Conservation (phyloP, 2,329 filamentous ascomycete genomes). For the Tetracladium maxilliforme region DNA sequence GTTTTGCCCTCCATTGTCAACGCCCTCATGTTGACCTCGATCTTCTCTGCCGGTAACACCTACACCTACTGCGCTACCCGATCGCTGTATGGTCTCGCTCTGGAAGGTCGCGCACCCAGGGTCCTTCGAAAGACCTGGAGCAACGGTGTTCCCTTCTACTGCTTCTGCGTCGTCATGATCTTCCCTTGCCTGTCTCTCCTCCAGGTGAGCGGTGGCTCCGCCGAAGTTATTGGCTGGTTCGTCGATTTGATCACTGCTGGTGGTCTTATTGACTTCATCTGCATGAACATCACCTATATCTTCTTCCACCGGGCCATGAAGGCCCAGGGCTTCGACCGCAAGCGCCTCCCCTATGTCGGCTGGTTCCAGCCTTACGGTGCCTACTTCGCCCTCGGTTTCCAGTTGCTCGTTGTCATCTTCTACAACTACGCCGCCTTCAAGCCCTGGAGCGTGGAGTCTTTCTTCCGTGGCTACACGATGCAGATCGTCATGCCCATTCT, state of each 20-base stretch:
- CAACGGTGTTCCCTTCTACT: conserved; percentile 45
- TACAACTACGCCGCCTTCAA: conserved; percentile 66
- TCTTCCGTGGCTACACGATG: too few species aligned
- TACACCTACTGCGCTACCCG: conserved; percentile 54
- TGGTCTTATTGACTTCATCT: conserved; percentile 45
- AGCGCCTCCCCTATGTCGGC: conserved; percentile 33
- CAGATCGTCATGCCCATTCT: conserved; percentile 42
- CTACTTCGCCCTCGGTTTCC: conserved; percentile 39
- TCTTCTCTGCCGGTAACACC: conserved; percentile 45
- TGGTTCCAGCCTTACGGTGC: conserved; percentile 46
- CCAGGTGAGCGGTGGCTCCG: conserved; percentile 28
- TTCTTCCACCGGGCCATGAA: conserved; percentile 38
- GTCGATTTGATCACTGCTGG: conserved; percentile 51
- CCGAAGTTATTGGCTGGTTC: conserved; percentile 50
- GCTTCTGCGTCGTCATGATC: conserved; percentile 35
- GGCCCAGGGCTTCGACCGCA: conserved; percentile 35
- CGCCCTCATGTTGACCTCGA: conserved; percentile 50
- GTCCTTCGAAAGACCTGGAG: conserved; percentile 44
- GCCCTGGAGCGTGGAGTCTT: conserved; percentile 35
- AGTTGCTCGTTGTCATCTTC: conserved; percentile 47
- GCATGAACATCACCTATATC: conserved; percentile 48
- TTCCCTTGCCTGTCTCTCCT: conserved; percentile 39
- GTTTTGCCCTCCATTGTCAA: conserved; percentile 56
- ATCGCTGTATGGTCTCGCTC: conserved; percentile 52
- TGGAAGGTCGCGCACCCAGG: conserved; percentile 49